Base-by-base conservation (phyloP, 345 rosid species). In the Salix dunnii region DNA sequence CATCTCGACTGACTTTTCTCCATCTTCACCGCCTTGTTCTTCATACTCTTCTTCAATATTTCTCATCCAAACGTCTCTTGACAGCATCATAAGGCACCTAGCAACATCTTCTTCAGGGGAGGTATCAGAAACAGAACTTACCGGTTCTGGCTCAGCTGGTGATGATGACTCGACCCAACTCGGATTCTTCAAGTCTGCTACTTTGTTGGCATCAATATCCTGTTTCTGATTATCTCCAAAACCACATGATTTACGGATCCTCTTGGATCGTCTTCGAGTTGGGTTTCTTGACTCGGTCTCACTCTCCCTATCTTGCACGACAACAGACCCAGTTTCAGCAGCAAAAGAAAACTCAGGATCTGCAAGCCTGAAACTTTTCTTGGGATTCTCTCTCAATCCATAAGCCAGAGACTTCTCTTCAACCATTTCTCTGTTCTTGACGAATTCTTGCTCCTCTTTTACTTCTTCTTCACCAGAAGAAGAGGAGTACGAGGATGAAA, bases 281-380 rank as follows among this genome's bases (percentile, higher is more conserved):
- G 78, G 85, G 49, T 70, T 76, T 48, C 78, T 69, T 35, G 83
- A 83, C 79, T 83, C 83, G 20, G 81, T 80, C 81, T 83, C 83
- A 68, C 83, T 80, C 72, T 80, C 83, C 60, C 81, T 74, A 27
- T 83, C 83, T 43, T 76, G 77, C 17, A 79, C 82, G 17, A 78
- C 76, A 30, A 68, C 43, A 3, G 72, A 75, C 8, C 76, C 74
- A 14, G 36, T 35, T 0, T 69, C 78, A 5, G 64, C 61, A 28
- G 73, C 63, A 4, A 74, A 77, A 42, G 84, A 82, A 58, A 82
- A 82, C 78, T 83, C 86, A 67, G 86, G 86, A 83, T 83, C 83
- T 74, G 74, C 81, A 21, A 83, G 36, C 68, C 70, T 66, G 83
- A 80, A 70, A 75, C 81, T 80, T 71, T 42, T 83, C 74, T 69